Percentiles rank a stretch among this genome's conserved stretches.
phyloP scores from a whole-genome alignment of 2,329 filamentous ascomycete species.

The Colletotrichum sp. region DNA sequence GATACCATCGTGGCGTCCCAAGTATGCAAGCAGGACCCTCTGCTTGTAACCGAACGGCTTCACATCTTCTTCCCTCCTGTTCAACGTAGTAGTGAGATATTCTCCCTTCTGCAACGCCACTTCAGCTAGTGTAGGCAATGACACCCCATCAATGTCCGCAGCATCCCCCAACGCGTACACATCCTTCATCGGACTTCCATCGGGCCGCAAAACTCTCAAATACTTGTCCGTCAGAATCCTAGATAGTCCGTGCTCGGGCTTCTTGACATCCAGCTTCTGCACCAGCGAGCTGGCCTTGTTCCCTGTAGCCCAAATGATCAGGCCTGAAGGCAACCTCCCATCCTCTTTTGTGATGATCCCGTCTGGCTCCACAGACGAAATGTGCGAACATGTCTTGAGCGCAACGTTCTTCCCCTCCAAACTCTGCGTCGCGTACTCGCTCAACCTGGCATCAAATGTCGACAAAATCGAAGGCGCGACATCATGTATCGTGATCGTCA shows the following conservation, averaged over 20 bases:
- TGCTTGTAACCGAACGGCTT: constrained; percentile 3
- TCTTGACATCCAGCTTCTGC: neutral
- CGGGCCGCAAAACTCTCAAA: neutral
- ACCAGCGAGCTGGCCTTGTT: constrained; percentile 51
- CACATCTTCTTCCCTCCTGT: neutral
- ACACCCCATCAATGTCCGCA: constrained; percentile 1
- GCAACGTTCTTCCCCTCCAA: constrained; percentile 1
- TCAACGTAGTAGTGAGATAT: neutral
- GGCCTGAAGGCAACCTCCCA: constrained; percentile 85
- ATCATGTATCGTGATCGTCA: constrained; percentile 97
- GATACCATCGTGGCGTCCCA: constrained; percentile 9
- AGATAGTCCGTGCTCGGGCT: neutral
- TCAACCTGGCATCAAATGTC: constrained; percentile 98
- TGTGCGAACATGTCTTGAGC: constrained; percentile 1
- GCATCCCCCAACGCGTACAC: constrained; percentile 9
- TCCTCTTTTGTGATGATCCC: constrained; percentile 96
- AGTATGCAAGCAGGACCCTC: neutral
- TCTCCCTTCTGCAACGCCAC: constrained; percentile 15
- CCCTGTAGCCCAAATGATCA: constrained; percentile 97
- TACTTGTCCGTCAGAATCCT: constrained; percentile 12
- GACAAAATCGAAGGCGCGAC: constrained; percentile 95
- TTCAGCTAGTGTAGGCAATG: constrained; percentile 5
- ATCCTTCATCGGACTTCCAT: constrained; percentile 1
- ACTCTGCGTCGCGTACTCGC: constrained; percentile 74
- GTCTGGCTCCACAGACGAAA: constrained; percentile 56